Evolutionary conservation across 1,284 basidiomycete genomes (phyloP), one percentile per base, ranked within the genome.

Genomic region (Sporisorium scitamineum): DNA sequence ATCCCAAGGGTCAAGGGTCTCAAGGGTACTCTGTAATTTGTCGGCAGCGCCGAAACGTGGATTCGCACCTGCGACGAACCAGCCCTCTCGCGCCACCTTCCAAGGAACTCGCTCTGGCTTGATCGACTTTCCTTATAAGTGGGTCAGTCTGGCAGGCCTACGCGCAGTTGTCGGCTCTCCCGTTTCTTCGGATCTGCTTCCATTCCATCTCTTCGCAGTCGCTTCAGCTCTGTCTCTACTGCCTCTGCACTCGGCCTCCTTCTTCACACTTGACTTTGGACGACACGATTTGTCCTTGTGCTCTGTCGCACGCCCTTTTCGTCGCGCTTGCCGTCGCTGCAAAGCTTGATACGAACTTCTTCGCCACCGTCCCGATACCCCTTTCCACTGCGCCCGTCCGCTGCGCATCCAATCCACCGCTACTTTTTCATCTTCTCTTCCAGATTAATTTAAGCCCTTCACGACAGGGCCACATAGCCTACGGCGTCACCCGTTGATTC

Each of bases 241-340:
- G n/a, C n/a, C n/a, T n/a, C n/a, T n/a, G n/a, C n/a, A n/a, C n/a
- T n/a, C n/a, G n/a, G n/a, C n/a, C n/a, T 13, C 34, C 42, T 42
- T 44, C 20, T 29, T 18, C 41, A 42, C 32, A 6, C 31, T 27
- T 24, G 29, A 42, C 16, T 52, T 14, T n/a, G n/a, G n/a, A 16
- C 29, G 27, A 44, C 45, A 22, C 16, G 22, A 47, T 34, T 31
- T 57, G 20, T 22, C 34, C 31, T 8, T 59, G 34, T n/a, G n/a
- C n/a, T n/a, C n/a, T n/a, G n/a, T n/a, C n/a, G n/a, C n/a, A n/a
- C n/a, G n/a, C n/a, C n/a, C n/a, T n/a, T n/a, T n/a, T 62, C 60
- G 45, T 69, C 66, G 44, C 31, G 47, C 67, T 63, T 59, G 52
- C 60, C 60, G 32, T 9, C n/a, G 56, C 47, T 55, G 53, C 61